phyloP scores from a whole-genome alignment of 192 early-diverging fungal species.

The Entophlyctis helioformis region DNA sequence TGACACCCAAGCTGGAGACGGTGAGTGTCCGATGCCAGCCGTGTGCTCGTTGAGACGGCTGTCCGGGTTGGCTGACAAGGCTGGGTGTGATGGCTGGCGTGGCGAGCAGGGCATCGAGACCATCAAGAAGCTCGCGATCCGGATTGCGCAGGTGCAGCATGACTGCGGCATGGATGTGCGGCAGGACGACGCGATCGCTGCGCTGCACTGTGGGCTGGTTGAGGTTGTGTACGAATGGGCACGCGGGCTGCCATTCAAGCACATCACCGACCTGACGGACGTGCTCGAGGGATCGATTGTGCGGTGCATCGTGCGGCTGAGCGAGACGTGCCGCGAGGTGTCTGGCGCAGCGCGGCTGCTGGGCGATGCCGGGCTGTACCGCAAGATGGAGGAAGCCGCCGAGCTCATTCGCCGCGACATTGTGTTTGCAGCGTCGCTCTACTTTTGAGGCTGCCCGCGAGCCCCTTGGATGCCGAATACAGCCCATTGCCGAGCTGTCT shows the following conservation, averaged over 20 bases:
- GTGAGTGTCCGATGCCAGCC: constrained; percentile 12
- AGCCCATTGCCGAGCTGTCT: too few species aligned
- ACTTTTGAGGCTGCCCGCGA: constrained; percentile 43
- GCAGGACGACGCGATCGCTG: constrained; percentile 20
- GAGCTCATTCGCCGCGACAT: constrained; percentile 85
- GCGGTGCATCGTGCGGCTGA: constrained; percentile 81
- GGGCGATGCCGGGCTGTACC: constrained; percentile 76
- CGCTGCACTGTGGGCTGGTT: constrained; percentile 73
- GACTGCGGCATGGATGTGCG: constrained; percentile 41
- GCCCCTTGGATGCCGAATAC: too few species aligned
- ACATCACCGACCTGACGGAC: constrained; percentile 87
- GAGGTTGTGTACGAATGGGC: constrained; percentile 99
- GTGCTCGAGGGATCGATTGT: constrained; percentile 93
- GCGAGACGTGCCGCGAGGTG: constrained; percentile 87
- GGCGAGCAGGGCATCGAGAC: constrained; percentile 4
- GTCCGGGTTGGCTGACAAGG: background rate
- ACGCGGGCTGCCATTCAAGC: constrained; percentile 75
- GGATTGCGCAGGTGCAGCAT: constrained; percentile 62
- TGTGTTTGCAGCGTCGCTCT: constrained; percentile 89
- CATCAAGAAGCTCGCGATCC: constrained; percentile 21
- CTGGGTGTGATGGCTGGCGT: background rate
- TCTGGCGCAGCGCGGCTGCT: constrained; percentile 72
- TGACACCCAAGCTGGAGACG: constrained; percentile 53
- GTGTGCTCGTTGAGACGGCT: constrained; percentile 14
- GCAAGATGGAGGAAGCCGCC: constrained; percentile 85